Evolutionary conservation across 805 yeast genomes (phyloP).

Genomic region (Sugiyamaella qingdaonensis): DNA sequence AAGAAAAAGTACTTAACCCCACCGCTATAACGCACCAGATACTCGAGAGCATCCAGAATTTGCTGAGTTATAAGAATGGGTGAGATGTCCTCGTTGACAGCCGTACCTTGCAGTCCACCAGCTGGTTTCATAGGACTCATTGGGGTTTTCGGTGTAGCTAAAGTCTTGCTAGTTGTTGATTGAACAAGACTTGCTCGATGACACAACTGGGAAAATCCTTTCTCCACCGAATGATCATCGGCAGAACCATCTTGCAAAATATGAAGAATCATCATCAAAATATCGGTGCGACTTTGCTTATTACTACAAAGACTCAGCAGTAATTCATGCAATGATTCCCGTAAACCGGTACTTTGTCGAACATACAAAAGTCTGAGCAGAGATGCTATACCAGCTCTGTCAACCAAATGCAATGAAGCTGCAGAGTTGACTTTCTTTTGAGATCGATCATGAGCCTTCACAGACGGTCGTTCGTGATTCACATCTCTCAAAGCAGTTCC

Average conservation of each 20-base stretch:
- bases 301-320: conserved; percentile 65
- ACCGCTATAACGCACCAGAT: conserved; percentile 59
- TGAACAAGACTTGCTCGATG: conserved; percentile 38
- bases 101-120: too few species aligned
- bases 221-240: conserved; percentile 58
- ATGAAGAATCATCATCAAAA: conserved; percentile 61
- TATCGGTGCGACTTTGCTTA: conserved; percentile 73
- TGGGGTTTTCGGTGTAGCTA: conserved; percentile 7
- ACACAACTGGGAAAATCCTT: conserved; percentile 54
- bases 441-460: background rate
- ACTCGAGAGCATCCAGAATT: conserved; percentile 68
- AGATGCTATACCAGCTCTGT: conserved; percentile 70
- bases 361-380: conserved; percentile 65
- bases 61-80: conserved; percentile 73
- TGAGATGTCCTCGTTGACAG: conserved; percentile 44
- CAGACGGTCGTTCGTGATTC: conserved; percentile 4
- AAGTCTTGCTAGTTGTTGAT: background rate
- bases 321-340: conserved; percentile 62
- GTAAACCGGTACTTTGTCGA: conserved; percentile 56
- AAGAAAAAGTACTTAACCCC: conserved; percentile 71
- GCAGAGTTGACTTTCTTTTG: conserved; percentile 20
- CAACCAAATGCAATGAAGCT: conserved; percentile 58
- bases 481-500: conserved; percentile 33
- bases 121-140: conserved; percentile 1
- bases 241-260: conserved; percentile 71